A percentile compares a stretch with the other conserved stretches of the same genome.
These are phyloP conservation scores for Aspergillus sp. DNA, from an alignment of 2,329 filamentous ascomycete genomes.

Conservation along the genomic window DNA sequence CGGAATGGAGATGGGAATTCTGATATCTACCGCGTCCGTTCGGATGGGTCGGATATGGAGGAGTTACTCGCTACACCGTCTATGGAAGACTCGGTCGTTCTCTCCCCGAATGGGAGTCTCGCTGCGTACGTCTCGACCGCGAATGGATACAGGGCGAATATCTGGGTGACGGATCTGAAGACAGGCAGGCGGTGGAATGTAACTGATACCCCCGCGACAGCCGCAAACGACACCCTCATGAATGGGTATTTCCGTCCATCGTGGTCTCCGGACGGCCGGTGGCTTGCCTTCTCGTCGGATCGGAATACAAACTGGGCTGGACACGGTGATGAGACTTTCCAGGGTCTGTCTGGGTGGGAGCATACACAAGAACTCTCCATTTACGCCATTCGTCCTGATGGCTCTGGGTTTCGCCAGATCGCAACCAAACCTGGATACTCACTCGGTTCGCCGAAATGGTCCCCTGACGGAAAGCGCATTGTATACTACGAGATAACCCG, in stretches of 20 bases:
- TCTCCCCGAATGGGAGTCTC: conserved; percentile 41
- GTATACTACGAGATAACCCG: conserved; percentile 43
- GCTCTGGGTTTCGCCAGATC: conserved; percentile 39
- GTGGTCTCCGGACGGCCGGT: conserved; percentile 45
- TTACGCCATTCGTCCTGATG: conserved; percentile 41
- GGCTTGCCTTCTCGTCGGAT: conserved; percentile 45
- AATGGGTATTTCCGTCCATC: conserved; percentile 41
- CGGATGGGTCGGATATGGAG: conserved; percentile 38
- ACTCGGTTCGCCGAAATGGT: conserved; percentile 42
- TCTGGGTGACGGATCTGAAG: conserved; percentile 42
- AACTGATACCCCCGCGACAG: conserved; percentile 32
- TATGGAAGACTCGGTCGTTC: conserved; percentile 38
- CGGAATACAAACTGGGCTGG: conserved; percentile 45
- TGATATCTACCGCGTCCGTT: conserved; percentile 41
- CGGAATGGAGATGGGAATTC: conserved; percentile 42
- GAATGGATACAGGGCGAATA: conserved; percentile 37
- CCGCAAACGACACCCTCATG: conserved; percentile 24
- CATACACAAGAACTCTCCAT: conserved; percentile 44
- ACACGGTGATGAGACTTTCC: conserved; percentile 33
- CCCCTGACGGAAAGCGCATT: conserved; percentile 36
- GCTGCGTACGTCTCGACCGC: conserved; percentile 44
- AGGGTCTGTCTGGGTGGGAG: conserved; percentile 40
- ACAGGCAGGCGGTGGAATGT: conserved; percentile 37
- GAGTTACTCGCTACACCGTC: conserved; percentile 34
- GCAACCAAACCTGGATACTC: conserved; percentile 34